Evolutionary conservation across 176 grass and related monocot species (phyloP).

Genomic region (Eragrostis curvula): DNA sequence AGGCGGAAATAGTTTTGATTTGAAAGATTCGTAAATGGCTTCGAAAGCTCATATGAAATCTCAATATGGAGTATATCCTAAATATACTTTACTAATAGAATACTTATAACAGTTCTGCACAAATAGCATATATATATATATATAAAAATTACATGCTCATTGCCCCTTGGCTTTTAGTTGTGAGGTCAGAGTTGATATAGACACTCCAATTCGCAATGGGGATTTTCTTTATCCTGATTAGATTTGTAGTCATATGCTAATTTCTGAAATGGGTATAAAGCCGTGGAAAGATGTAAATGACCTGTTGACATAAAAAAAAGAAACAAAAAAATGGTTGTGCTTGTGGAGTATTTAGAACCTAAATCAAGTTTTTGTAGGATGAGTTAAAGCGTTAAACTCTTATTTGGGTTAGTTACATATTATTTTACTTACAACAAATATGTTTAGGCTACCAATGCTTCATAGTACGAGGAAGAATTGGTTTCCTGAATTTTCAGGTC

Average conservation of each 20-base stretch:
- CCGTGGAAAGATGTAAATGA: not conserved
- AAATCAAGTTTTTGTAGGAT: not conserved
- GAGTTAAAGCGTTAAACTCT: not conserved
- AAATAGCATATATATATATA: not conserved
- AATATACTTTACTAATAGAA: not conserved
- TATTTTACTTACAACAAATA: not conserved
- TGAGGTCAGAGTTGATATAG: not conserved
- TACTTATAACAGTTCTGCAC: not conserved
- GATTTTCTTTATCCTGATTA: not conserved
- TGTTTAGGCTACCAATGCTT: not conserved
- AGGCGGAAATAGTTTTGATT: not conserved
- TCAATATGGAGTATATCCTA: not conserved
- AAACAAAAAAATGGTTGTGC: not conserved
- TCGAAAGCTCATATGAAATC: not conserved
- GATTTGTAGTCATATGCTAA: not conserved
- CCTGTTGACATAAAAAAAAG: not conserved
- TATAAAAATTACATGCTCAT: not conserved
- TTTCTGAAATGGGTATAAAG: not conserved
- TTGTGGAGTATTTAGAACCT: not conserved
- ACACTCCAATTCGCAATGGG: not conserved
- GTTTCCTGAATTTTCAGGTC: not conserved
- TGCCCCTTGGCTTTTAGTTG: no score
- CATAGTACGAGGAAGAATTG: not conserved
- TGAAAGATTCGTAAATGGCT: not conserved
- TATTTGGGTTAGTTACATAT: not conserved